phyloP scores from a whole-genome alignment of 805 yeast species.

The Monosporozyma aerobia region DNA sequence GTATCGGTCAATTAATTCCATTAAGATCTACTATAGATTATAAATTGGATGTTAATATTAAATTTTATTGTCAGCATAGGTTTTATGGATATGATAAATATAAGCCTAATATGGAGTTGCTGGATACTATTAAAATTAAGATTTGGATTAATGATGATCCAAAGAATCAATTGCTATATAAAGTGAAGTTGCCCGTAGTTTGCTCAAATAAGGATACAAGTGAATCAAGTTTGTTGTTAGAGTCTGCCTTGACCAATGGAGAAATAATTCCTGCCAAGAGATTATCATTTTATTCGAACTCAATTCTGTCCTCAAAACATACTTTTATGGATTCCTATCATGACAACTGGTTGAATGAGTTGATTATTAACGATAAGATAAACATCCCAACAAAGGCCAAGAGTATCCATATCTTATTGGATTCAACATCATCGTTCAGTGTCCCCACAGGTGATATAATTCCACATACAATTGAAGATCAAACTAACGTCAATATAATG shows the following conservation, averaged over 20 bases:
- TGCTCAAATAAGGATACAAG: neutral
- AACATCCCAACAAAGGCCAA: slow-evolving; percentile 3
- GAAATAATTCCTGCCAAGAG: neutral
- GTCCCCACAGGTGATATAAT: neutral
- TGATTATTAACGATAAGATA: slow-evolving; percentile 14
- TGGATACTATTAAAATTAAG: neutral
- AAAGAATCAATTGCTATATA: neutral
- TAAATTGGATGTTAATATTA: slow-evolving; percentile 18
- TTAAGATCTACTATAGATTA: slow-evolving; percentile 18
- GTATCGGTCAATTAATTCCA: slow-evolving; percentile 15
- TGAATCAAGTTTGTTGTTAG: neutral
- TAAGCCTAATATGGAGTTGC: neutral
- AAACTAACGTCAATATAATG: neutral
- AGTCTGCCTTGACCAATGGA: neutral
- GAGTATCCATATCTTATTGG: slow-evolving; percentile 1
- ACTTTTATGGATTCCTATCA: slow-evolving; percentile 3
- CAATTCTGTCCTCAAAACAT: neutral
- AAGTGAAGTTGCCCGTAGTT: slow-evolving; percentile 1
- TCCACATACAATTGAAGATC: neutral
- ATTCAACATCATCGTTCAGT: neutral
- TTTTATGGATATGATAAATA: neutral
- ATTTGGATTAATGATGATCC: neutral
- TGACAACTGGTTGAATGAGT: slow-evolving; percentile 19
- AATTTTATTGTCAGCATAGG: slow-evolving; percentile 15
- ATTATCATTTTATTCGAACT: neutral